These are phyloP conservation scores for Haplosporangium sp. DNA, from an alignment of 371 early-diverging fungal genomes.

Conservation along the genomic window DNA sequence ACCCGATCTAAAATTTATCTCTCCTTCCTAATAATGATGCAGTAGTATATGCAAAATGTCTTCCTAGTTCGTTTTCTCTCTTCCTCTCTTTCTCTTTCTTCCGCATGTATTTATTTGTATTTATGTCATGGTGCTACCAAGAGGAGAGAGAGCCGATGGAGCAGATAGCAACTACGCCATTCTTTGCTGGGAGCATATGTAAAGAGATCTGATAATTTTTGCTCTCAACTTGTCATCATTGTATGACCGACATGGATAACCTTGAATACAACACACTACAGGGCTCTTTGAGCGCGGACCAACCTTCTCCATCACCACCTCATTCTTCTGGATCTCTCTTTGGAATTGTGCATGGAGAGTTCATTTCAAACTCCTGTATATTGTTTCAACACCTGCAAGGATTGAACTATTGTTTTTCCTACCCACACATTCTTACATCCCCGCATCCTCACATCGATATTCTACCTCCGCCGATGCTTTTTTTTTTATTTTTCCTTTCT, in stretches of 20 bases:
- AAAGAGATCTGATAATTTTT: background rate
- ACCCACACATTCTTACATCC: background rate
- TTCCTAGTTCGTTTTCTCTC: too few species aligned
- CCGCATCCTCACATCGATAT: background rate
- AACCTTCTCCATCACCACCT: background rate
- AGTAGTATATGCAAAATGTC: too few species aligned
- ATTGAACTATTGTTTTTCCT: background rate
- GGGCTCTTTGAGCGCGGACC: constrained; percentile 5
- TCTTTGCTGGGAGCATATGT: too few species aligned
- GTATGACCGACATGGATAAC: constrained; percentile 12
- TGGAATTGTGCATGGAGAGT: background rate
- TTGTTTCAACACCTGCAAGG: constrained; percentile 5
- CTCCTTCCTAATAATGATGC: too few species aligned
- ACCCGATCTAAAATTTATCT: too few species aligned
- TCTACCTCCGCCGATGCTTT: background rate
- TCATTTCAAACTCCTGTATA: background rate
- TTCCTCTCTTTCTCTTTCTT: too few species aligned
- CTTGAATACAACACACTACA: constrained; percentile 7
- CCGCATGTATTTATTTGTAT: too few species aligned
- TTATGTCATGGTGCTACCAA: too few species aligned
- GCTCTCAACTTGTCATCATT: constrained; percentile 10
- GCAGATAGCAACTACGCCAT: too few species aligned
- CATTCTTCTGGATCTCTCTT: background rate
- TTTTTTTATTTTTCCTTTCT: background rate
- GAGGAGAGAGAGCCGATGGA: too few species aligned